Conservation (phyloP, 768 basidiomycete genomes). For the Boletus reticuloceps region DNA sequence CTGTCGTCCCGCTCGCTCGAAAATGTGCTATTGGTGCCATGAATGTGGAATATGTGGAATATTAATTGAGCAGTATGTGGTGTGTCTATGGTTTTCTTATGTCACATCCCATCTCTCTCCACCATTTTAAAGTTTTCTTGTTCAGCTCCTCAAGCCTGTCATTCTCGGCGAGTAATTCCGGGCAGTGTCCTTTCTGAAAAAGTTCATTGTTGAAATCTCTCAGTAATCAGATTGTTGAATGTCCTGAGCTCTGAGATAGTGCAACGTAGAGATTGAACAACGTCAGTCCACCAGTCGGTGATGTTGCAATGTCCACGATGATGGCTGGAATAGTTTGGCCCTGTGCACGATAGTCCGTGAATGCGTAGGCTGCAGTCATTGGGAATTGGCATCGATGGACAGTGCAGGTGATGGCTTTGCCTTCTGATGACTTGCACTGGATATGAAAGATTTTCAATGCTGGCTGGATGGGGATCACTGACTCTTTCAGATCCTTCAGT, state of each 20-base stretch:
- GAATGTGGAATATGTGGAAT: no score
- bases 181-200: no score
- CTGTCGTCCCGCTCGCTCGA: no score
- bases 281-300: slow-evolving; percentile 29
- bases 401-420: not conserved
- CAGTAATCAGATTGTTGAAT: slow-evolving; percentile 26
- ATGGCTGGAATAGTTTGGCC: slow-evolving; percentile 40
- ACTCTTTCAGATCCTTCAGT: not conserved
- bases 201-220: slow-evolving; percentile 24
- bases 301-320: slow-evolving; percentile 38
- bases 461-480: not conserved
- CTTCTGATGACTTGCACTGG: not conserved
- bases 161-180: no score
- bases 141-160: no score
- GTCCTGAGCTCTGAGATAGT: slow-evolving; percentile 34
- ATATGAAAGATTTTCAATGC: not conserved
- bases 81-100: no score
- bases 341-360: slow-evolving; percentile 23
- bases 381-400: not conserved
- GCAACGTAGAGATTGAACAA: slow-evolving; percentile 43
- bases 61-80: no score
- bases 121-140: no score
- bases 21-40: no score
- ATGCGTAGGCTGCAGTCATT: not conserved
- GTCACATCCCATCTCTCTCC: no score